Conservation (phyloP, 305 asterid genomes). For the Fraxinus latifolia region DNA sequence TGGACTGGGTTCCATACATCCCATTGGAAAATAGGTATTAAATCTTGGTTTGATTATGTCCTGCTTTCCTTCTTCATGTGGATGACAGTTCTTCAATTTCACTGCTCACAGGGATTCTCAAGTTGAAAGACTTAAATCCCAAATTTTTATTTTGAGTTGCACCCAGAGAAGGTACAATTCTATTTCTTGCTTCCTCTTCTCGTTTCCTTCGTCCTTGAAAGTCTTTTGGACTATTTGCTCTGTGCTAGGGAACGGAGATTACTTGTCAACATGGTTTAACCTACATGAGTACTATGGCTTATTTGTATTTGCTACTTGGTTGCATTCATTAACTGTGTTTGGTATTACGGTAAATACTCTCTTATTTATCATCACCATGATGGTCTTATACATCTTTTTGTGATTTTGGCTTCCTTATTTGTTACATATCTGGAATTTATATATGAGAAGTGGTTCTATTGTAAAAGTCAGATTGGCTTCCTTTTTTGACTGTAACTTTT, state of each 20-base stretch:
- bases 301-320: neutral
- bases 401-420: neutral
- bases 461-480: neutral
- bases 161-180: constrained; percentile 63
- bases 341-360: neutral
- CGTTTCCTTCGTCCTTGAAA: constrained; percentile 1
- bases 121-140: constrained; percentile 77
- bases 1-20: constrained; percentile 94
- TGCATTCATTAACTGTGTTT: neutral
- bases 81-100: constrained; percentile 18
- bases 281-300: neutral
- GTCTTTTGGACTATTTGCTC: neutral
- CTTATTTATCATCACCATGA: neutral
- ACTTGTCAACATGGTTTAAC: neutral
- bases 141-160: constrained; percentile 66
- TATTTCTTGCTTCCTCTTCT: neutral
- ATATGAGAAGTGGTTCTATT: neutral
- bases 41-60: neutral
- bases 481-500: neutral
- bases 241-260: neutral
- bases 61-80: constrained; percentile 12
- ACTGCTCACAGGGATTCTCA: constrained; percentile 51
- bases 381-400: neutral
- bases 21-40: constrained; percentile 67
- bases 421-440: neutral